Evolutionary conservation across 1,284 basidiomycete species (phyloP), one percentile per base, ranked within the genome.

Genomic region (Inonotus obliquus): DNA sequence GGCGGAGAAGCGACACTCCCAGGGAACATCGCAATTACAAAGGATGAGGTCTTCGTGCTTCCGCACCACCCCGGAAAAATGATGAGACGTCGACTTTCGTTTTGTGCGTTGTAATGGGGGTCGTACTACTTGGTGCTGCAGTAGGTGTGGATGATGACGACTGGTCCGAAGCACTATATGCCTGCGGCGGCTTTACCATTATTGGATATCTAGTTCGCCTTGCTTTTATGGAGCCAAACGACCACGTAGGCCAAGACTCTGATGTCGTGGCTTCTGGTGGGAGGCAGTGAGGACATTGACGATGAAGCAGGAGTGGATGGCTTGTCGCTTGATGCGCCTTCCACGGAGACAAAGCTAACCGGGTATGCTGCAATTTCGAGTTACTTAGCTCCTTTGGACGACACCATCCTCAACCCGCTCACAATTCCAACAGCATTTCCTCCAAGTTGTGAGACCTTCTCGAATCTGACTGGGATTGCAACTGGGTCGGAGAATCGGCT

Each of bases 341-440:
- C 64, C 14, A 94, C 91, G 49, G 92, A 92, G 68, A 92, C 92
- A 77, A 94, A 94, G 65, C 82, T 91, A 67, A 89, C 84, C 63
- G 81, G 74, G 62, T 84, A 82, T 68, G 81, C 86, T 89, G 63
- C 37, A 27, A 19, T 13, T 52, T 52, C n/a, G 51, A 9, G 51
- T n/a, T n/a, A n/a, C n/a, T 52, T 52, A 52, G 51, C 32, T 5
- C 49, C 23, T 48, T 60, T 60, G 57, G 55, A 58, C 51, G 61
- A 85, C 88, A 81, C 78, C 82, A 79, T 86, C 88, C 76, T 80
- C 77, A 64, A 84, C 78, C 66, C 80, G 78, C 69, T 80, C 78
- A 71, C 81, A 81, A 70, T 72, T 79, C 48, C 83, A 60, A 88
- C 77, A 68, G 86, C 89, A 81, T 89, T 87, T 62, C 81, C 81